Conservation (phyloP, 2,329 filamentous ascomycete species). For the Pyrenochaeta sp. region DNA sequence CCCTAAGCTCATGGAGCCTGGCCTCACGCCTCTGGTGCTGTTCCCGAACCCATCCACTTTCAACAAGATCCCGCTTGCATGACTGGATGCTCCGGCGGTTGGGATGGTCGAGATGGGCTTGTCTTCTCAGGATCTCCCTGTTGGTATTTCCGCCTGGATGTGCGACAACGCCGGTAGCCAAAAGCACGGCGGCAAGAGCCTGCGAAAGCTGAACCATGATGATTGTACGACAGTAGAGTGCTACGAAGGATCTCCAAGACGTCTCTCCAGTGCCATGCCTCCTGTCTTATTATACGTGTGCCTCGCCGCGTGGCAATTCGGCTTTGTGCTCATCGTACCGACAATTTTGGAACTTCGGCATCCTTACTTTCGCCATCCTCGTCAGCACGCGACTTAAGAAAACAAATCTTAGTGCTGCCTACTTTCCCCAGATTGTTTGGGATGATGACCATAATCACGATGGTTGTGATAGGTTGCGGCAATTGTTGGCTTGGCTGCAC, state of each 20-base stretch:
- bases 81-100: slow-evolving; percentile 47
- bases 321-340: slow-evolving; percentile 17
- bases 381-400: slow-evolving; percentile 7
- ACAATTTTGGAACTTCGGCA: slow-evolving; percentile 22
- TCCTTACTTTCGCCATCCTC: slow-evolving; percentile 8
- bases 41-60: slow-evolving; percentile 43
- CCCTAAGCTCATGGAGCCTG: slow-evolving; percentile 48
- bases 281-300: slow-evolving; percentile 32
- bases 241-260: slow-evolving; percentile 3
- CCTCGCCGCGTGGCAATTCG: slow-evolving; percentile 9
- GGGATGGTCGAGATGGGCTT: slow-evolving; percentile 49
- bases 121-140: slow-evolving; percentile 39
- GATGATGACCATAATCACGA: slow-evolving; percentile 20
- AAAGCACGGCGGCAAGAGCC: slow-evolving; percentile 30
- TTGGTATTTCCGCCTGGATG: slow-evolving; percentile 53
- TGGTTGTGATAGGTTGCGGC: slow-evolving; percentile 27
- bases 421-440: slow-evolving; percentile 27
- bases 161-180: slow-evolving; percentile 40
- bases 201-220: slow-evolving; percentile 41
- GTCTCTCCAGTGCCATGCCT: not conserved
- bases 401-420: slow-evolving; percentile 11
- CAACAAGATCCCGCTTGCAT: slow-evolving; percentile 44
- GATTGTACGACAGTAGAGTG: slow-evolving; percentile 8
- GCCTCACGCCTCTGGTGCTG: slow-evolving; percentile 50
- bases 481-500: slow-evolving; percentile 22